These are phyloP conservation scores for Drechslerella stenobrocha DNA, from an alignment of 2,329 filamentous ascomycete species.

Conservation along the genomic window DNA sequence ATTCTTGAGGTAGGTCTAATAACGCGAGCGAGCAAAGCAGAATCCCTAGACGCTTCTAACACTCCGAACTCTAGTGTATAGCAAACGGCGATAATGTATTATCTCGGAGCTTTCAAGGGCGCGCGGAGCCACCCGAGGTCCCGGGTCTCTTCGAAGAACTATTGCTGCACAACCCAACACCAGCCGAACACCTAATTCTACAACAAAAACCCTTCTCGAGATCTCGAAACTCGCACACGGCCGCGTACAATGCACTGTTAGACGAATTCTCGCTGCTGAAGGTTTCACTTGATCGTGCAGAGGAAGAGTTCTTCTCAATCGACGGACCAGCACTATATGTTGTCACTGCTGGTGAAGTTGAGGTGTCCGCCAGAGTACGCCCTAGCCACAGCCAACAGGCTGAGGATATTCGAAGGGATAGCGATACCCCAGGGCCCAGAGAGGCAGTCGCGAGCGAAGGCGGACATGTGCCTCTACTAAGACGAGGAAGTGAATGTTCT, in stretches of 20 bases:
- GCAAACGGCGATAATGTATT: conserved; percentile 8
- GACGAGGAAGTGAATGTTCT: conserved; percentile 30
- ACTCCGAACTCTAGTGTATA: conserved; percentile 10
- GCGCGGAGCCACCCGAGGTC: not conserved
- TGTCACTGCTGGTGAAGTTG: conserved; percentile 23
- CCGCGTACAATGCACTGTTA: conserved; percentile 15
- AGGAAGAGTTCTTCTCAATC: conserved; percentile 26
- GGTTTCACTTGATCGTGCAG: conserved; percentile 13
- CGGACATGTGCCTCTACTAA: conserved; percentile 19
- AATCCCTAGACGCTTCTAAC: not conserved
- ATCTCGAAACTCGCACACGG: conserved; percentile 24
- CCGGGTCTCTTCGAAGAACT: conserved; percentile 5
- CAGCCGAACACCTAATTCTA: conserved; percentile 9
- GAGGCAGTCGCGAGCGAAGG: conserved; percentile 31
- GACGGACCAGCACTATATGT: conserved; percentile 31
- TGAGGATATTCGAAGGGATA: not conserved
- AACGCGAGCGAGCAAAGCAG: not conserved
- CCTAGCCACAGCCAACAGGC: not conserved
- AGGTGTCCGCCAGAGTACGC: conserved; percentile 20
- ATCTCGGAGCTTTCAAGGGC: not conserved
- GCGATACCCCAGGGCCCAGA: conserved; percentile 15
- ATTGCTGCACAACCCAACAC: conserved; percentile 6
- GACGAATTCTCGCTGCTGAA: conserved; percentile 25
- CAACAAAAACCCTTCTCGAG: conserved; percentile 13
- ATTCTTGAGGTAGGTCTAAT: conserved; percentile 22